Base-by-base conservation (phyloP, 225 moss, liverwort and hornwort genomes). In the Pleurozium schreberi region DNA sequence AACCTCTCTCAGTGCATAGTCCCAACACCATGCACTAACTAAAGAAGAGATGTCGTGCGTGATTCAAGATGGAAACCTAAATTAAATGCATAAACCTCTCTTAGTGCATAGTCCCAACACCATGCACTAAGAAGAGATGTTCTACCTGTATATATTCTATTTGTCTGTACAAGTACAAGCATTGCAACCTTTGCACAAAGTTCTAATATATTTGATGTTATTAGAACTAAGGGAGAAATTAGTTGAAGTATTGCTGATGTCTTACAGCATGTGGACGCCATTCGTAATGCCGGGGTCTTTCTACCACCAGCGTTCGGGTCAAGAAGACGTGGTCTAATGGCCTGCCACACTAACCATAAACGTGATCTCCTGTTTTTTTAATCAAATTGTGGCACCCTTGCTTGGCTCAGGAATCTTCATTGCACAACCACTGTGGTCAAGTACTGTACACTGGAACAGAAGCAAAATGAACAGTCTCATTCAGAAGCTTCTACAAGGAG, bases 201-300 rank as follows among this genome's bases (percentile, higher is more conserved):
- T 58, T 58, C 57, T 40, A 40, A 27, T 17, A 27, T 18, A 58
- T 79, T 79, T 79, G 79, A 79, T 28, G 58, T 58, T 57, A 11
- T 27, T 40, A 79, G 79, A 78, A 55, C 38, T 23, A 36, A 16
- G 34, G 31, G 43, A 58, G 31, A 49, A 43, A n/a, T 47, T 68
- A 64, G 45, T 53, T 9, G n/a, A 63, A 26, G 36, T 21, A 17
- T 18, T 49, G 52, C 28, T 68, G 66, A 69, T 73, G 68, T 57
- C 45, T 58, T 80, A 92, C 90, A 53, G 89, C 90, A 87, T 93
- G 88, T 65, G 92, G 89, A 85, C 90, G 90, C 92, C 93, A 93
- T 69, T 92, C 90, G 47, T 75, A 87, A 30, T 93, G 93, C 3
- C 77, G 87, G 83, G 84, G 88, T 90, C 93, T 90, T 91, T 91